phyloP scores from a whole-genome alignment of 495 filamentous ascomycete species.

The Penicillium canariense region DNA sequence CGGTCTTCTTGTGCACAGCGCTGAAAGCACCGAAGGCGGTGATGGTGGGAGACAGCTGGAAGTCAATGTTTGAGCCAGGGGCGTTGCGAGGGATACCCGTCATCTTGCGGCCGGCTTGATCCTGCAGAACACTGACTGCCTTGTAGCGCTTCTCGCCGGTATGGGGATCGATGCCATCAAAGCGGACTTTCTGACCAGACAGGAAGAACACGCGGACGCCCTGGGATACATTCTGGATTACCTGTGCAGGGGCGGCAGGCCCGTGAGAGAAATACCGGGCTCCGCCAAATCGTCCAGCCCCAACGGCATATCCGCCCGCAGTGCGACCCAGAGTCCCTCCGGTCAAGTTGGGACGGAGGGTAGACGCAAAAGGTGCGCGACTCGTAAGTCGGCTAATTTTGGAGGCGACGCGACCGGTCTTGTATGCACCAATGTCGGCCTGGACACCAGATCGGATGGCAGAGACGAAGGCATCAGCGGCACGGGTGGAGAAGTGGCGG shows the following conservation, averaged over 20 bases:
- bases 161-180: slow-evolving; percentile 64
- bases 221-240: slow-evolving; percentile 90
- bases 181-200: slow-evolving; percentile 81
- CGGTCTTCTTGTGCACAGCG: slow-evolving; percentile 32
- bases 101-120: slow-evolving; percentile 64
- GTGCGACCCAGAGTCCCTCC: slow-evolving; percentile 83
- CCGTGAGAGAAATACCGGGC: slow-evolving; percentile 88
- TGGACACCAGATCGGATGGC: slow-evolving; percentile 50
- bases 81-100: slow-evolving; percentile 49
- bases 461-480: slow-evolving; percentile 61
- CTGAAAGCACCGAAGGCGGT: slow-evolving; percentile 70
- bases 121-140: slow-evolving; percentile 64
- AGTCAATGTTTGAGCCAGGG: slow-evolving; percentile 80
- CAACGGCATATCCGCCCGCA: slow-evolving; percentile 79
- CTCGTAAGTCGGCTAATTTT: slow-evolving; percentile 64
- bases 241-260: slow-evolving; percentile 79
- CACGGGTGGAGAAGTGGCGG: slow-evolving; percentile 71
- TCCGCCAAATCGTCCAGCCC: slow-evolving; percentile 66
- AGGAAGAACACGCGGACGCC: slow-evolving; percentile 87
- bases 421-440: slow-evolving; percentile 62
- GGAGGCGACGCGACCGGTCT: slow-evolving; percentile 61
- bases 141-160: slow-evolving; percentile 78
- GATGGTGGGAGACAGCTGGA: slow-evolving; percentile 80
- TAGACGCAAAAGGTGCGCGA: slow-evolving; percentile 83
- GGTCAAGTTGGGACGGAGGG: slow-evolving; percentile 87